These are phyloP conservation scores for Rhynchosporium agropyri DNA, from an alignment of 2,329 filamentous ascomycete species.

Conservation along the genomic window DNA sequence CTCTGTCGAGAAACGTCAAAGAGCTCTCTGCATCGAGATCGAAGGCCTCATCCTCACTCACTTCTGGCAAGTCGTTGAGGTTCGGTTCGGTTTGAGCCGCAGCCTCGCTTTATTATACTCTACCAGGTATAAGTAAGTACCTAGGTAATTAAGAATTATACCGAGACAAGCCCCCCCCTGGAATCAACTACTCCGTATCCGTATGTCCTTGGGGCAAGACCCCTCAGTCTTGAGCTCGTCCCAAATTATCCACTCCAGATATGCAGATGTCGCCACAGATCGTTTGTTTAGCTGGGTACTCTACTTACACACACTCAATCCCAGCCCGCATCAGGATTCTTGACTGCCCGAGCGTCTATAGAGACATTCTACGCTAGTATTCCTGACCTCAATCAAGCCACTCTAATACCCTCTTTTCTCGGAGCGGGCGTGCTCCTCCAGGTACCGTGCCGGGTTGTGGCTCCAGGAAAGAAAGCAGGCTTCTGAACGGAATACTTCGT, in stretches of 20 bases:
- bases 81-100: too few relatives aligned
- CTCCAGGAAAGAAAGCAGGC: slow-evolving; percentile 10
- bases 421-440: slow-evolving; percentile 7
- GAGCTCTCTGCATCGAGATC: slow-evolving; percentile 3
- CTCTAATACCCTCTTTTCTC: slow-evolving; percentile 2
- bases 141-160: background rate
- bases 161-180: slow-evolving; percentile 3
- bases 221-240: background rate
- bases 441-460: slow-evolving; percentile 10
- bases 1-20: slow-evolving; percentile 4
- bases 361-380: background rate
- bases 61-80: too few relatives aligned
- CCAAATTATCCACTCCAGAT: background rate
- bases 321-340: slow-evolving; percentile 9
- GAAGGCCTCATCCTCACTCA: background rate
- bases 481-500: background rate
- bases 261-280: slow-evolving; percentile 8
- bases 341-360: slow-evolving; percentile 12
- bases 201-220: background rate
- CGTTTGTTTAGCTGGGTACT: background rate
- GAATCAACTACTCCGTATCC: slow-evolving; percentile 1
- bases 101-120: too few relatives aligned
- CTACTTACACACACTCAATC: background rate
- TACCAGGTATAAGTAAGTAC: too few relatives aligned
- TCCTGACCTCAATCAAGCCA: slow-evolving; percentile 15